phyloP scores from a whole-genome alignment of 2,329 filamentous ascomycete species.

The Alternaria alternata region DNA sequence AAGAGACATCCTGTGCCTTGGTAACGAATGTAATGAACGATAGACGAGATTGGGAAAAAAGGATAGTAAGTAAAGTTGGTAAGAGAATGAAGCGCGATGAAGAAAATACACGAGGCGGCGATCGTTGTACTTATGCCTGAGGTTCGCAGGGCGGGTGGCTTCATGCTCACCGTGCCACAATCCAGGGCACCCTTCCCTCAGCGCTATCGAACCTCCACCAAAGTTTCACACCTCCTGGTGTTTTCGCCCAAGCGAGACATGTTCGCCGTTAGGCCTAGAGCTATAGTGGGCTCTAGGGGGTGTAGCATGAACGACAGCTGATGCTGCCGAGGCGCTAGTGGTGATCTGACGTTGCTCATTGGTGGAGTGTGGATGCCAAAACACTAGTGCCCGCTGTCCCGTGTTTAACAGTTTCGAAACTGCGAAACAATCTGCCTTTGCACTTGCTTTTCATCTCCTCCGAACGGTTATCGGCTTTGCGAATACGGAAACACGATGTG shows the following conservation, averaged over 20 bases:
- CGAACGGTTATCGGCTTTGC: background rate
- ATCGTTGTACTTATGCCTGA: constrained; percentile 10
- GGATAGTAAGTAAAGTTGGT: background rate
- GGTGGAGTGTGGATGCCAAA: constrained; percentile 14
- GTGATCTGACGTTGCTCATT: background rate
- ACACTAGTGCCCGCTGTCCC: constrained; percentile 20
- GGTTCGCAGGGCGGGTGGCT: background rate
- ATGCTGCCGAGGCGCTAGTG: constrained; percentile 10
- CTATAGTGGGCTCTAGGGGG: constrained; percentile 7
- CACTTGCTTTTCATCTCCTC: constrained; percentile 3
- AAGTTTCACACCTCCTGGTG: constrained; percentile 14
- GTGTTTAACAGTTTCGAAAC: constrained; percentile 28
- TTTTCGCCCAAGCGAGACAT: constrained; percentile 15
- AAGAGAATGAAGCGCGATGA: constrained; percentile 15
- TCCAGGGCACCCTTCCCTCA: constrained; percentile 1
- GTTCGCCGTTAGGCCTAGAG: constrained; percentile 9
- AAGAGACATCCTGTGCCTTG: constrained; percentile 45
- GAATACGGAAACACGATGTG: background rate
- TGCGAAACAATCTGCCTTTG: constrained; percentile 3
- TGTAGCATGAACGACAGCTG: constrained; percentile 17
- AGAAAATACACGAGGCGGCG: background rate
- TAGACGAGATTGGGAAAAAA: constrained; percentile 8
- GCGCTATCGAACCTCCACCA: background rate
- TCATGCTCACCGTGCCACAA: constrained; percentile 6
- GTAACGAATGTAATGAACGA: constrained; percentile 24